Evolutionary conservation across 2,329 filamentous ascomycete species (phyloP).

Genomic region (Claviceps maximensis): DNA sequence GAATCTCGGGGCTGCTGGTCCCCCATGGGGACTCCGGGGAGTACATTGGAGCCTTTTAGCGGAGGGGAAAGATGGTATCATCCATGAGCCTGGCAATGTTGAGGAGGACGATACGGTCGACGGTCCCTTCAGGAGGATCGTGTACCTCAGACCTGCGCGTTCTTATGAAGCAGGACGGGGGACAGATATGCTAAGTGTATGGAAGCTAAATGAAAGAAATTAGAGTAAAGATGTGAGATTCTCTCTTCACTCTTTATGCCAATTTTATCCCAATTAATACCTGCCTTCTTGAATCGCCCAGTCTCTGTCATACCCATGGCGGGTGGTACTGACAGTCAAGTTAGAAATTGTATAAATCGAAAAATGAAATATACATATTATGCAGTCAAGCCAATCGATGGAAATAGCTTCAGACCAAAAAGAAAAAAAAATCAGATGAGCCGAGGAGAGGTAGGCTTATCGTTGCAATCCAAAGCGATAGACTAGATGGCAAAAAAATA

Average conservation of each 20-base stretch:
- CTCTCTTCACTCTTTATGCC: not conserved
- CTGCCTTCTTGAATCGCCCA: not conserved
- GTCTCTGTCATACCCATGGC: not conserved
- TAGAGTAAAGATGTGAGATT: not conserved
- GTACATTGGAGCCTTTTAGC: conserved; percentile 5
- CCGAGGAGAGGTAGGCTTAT: too few relatives aligned
- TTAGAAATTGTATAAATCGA: too few relatives aligned
- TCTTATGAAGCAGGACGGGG: not conserved
- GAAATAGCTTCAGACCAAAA: too few relatives aligned
- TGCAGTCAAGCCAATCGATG: too few relatives aligned
- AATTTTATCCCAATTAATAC: not conserved
- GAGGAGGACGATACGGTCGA: not conserved
- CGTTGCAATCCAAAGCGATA: not conserved
- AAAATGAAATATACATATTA: too few relatives aligned
- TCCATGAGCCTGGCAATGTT: not conserved
- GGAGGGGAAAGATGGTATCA: conserved; percentile 3
- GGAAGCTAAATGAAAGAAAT: not conserved
- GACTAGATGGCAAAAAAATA: not conserved
- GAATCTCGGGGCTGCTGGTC: not conserved
- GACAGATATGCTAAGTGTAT: not conserved
- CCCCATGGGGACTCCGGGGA: conserved; percentile 3
- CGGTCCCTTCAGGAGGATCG: not conserved
- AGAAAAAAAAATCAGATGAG: too few relatives aligned
- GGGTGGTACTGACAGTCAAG: too few relatives aligned
- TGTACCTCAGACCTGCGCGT: not conserved